Evolutionary conservation across 2,329 filamentous ascomycete species (phyloP).

Genomic region (Aspergillus ochraceoroseus): DNA sequence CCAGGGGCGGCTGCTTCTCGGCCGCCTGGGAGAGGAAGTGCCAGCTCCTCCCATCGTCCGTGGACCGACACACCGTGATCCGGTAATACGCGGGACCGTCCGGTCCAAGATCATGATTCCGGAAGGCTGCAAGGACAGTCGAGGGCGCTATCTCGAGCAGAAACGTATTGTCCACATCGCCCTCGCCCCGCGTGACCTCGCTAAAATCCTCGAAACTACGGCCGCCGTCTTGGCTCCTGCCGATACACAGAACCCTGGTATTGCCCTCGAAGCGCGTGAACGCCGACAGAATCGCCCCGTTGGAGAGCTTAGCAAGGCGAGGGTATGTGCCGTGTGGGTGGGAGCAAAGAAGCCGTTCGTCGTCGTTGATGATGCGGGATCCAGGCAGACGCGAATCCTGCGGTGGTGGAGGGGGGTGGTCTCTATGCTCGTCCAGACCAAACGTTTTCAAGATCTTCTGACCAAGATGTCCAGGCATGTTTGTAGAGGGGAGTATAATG

Average conservation of each 20-base stretch:
- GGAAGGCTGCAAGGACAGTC: slow-evolving; percentile 46
- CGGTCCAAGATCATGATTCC: slow-evolving; percentile 45
- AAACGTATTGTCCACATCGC: slow-evolving; percentile 49
- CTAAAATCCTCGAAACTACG: slow-evolving; percentile 40
- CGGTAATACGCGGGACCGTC: slow-evolving; percentile 43
- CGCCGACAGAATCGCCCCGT: slow-evolving; percentile 46
- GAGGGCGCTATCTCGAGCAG: slow-evolving; percentile 40
- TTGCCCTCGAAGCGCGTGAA: slow-evolving; percentile 42
- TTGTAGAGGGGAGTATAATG: too few relatives aligned
- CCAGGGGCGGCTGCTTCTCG: slow-evolving; percentile 38
- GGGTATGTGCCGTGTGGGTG: slow-evolving; percentile 46
- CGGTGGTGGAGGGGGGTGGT: slow-evolving; percentile 5
- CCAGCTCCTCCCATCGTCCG: slow-evolving; percentile 45
- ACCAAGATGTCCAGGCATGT: slow-evolving; percentile 16
- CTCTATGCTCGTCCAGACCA: slow-evolving; percentile 21
- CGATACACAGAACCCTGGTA: slow-evolving; percentile 42
- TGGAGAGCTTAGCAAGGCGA: slow-evolving; percentile 43
- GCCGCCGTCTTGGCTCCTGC: slow-evolving; percentile 45
- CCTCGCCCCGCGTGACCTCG: slow-evolving; percentile 43
- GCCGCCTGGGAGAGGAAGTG: slow-evolving; percentile 44
- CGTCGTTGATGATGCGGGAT: slow-evolving; percentile 29
- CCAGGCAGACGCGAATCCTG: slow-evolving; percentile 15
- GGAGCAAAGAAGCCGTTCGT: slow-evolving; percentile 35
- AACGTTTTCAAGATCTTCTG: slow-evolving; percentile 33
- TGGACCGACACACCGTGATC: slow-evolving; percentile 49